Conservation (phyloP, 78 protist species). For the Dictyostelium firmibasis region DNA sequence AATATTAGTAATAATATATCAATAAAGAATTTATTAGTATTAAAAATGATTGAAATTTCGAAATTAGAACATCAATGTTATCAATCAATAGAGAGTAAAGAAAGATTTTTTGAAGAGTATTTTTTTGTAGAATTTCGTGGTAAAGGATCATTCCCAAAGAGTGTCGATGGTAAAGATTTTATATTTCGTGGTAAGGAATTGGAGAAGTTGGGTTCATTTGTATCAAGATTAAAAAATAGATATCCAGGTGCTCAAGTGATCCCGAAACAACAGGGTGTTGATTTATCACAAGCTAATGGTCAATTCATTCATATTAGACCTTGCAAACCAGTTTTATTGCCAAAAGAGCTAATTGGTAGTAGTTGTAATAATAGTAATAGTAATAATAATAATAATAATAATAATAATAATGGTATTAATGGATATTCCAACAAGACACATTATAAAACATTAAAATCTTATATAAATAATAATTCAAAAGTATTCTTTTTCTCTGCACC, state of each 20-base stretch:
- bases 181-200: constrained; percentile 54
- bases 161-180: constrained; percentile 66
- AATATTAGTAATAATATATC: background rate
- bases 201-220: constrained; percentile 60
- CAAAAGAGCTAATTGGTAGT: background rate
- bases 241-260: constrained; percentile 70
- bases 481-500: constrained; percentile 54
- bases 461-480: constrained; percentile 35
- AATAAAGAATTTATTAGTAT: background rate
- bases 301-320: constrained; percentile 66
- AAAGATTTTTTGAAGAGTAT: constrained; percentile 80
- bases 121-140: constrained; percentile 83
- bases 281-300: background rate
- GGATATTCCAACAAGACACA: background rate
- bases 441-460: constrained; percentile 40
- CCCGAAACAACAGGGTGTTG: constrained; percentile 24
- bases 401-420: background rate
- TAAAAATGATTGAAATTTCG: constrained; percentile 19
- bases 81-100: constrained; percentile 61
- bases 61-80: constrained; percentile 55
- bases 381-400: background rate
- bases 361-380: background rate
- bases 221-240: constrained; percentile 51
- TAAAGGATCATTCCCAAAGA: constrained; percentile 70
- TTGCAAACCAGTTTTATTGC: constrained; percentile 57